These are phyloP conservation scores for Phytopythium boreale DNA, from an alignment of 352 stramenopile genomes.

Conservation along the genomic window DNA sequence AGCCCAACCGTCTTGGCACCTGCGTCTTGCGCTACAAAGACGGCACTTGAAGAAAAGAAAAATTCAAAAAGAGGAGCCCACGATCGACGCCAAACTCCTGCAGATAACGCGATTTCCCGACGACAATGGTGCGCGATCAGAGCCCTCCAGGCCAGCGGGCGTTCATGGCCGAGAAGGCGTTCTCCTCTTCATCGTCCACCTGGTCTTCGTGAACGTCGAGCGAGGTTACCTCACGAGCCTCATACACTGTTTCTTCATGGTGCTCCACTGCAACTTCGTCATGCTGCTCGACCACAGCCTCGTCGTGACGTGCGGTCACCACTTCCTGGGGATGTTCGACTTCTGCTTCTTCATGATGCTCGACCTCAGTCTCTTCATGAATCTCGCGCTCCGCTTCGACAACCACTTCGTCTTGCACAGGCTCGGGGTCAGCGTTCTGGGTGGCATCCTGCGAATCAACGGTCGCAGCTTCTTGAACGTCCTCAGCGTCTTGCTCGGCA, in stretches of 20 bases:
- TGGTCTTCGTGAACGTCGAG: neutral
- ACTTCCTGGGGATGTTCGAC: neutral
- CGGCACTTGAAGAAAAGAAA: neutral
- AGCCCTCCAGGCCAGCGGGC: slow-evolving; percentile 6
- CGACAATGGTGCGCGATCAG: neutral
- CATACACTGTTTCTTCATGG: neutral
- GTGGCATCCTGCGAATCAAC: neutral
- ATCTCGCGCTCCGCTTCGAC: neutral
- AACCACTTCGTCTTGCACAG: neutral
- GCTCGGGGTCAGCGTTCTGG: neutral
- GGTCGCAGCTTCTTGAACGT: neutral
- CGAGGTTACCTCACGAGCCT: neutral
- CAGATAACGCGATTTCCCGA: neutral
- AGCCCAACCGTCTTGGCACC: no score
- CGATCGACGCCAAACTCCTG: neutral
- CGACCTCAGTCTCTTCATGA: neutral
- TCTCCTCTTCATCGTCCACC: slow-evolving; percentile 12
- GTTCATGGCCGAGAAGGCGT: slow-evolving; percentile 12
- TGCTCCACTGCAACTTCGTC: neutral
- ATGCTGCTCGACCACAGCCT: neutral
- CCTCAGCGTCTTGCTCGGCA: neutral
- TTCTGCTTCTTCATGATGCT: neutral
- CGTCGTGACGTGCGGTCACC: no score
- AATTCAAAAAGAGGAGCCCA: neutral
- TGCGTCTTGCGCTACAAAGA: neutral